Base-by-base conservation (phyloP, 768 basidiomycete species). In the Thelephora ganbajun region DNA sequence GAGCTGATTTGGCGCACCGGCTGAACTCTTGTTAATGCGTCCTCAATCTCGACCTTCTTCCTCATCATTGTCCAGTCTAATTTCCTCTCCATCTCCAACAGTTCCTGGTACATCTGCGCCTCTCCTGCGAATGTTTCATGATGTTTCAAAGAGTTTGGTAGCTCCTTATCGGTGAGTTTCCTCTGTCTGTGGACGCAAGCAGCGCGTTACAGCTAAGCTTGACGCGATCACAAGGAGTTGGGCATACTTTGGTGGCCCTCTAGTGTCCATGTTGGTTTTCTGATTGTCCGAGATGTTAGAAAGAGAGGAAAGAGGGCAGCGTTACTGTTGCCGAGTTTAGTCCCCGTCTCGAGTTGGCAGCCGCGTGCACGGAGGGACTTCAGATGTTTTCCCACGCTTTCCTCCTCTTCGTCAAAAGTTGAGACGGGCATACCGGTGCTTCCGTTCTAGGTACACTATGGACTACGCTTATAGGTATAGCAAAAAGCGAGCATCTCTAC, bases 51-150 rank as follows among this genome's bases (percentile, higher is more conserved):
- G 9, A 83, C 83, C 55, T 74, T 79, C 65, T 94, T 94, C 60
- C 93, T 72, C 59, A 79, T 80, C 71, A 93, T 83, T 3, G 90
- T 93, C 93, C 93, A 96, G 63, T 97, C 92, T 13, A 97, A 68
- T 60, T 83, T 87, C 49, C 85, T 75, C 61, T 96, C 92, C 79
- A 88, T 88, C 53, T 85, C 82, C 22, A 92, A 63, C 35, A 96
- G 67, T 56, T 87, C 80, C 50, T 81, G 77, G 63, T 94, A 96
- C 76, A 93, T 87, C 49, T 68, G 70, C 19, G 88, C 88, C 60
- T 94, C 90, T 55, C 77, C 73, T 1, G 82, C 76, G 57, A 88
- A 87, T 44, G 80, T 77, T 14, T 82, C 77, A 54, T 77, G 71
- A 51, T 87, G 79, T 4, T 81, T 70, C 33, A 92, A 71, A 45